Evolutionary conservation across 305 asterid genomes (phyloP).

Genomic region (Fraxinus latifolia): DNA sequence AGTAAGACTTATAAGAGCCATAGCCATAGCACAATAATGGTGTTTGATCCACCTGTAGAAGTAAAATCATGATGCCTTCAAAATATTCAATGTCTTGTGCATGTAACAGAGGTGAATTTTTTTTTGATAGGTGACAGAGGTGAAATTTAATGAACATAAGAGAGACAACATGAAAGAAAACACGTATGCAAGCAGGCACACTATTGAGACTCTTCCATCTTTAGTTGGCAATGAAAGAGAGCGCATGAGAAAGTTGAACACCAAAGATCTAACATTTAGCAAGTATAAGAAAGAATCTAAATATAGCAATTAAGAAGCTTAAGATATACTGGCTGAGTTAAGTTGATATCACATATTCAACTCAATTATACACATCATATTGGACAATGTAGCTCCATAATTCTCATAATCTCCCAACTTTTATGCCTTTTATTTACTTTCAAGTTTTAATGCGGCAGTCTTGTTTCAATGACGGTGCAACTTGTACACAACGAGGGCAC

Average conservation of each 20-base stretch:
- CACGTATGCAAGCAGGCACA: neutral
- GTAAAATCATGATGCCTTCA: conserved; percentile 11
- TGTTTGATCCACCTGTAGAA: conserved; percentile 74
- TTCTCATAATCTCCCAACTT: neutral
- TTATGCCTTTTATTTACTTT: neutral
- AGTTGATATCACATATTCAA: neutral
- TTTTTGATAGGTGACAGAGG: neutral
- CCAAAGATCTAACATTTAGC: neutral
- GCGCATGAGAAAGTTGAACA: neutral
- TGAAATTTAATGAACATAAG: neutral
- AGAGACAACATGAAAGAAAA: neutral
- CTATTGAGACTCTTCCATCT: neutral
- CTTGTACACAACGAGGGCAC: neutral
- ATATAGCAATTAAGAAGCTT: neutral
- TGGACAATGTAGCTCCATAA: neutral
- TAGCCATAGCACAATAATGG: conserved; percentile 74
- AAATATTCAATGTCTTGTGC: conserved; percentile 5
- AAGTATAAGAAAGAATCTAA: neutral
- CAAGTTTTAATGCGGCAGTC: neutral
- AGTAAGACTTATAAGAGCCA: conserved; percentile 97
- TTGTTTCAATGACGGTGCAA: neutral
- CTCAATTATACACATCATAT: neutral
- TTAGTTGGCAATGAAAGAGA: neutral
- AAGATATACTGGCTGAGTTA: neutral
- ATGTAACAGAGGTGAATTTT: neutral